Conservation (phyloP, 179 eudicot genomes). For the Spergularia azorica region DNA sequence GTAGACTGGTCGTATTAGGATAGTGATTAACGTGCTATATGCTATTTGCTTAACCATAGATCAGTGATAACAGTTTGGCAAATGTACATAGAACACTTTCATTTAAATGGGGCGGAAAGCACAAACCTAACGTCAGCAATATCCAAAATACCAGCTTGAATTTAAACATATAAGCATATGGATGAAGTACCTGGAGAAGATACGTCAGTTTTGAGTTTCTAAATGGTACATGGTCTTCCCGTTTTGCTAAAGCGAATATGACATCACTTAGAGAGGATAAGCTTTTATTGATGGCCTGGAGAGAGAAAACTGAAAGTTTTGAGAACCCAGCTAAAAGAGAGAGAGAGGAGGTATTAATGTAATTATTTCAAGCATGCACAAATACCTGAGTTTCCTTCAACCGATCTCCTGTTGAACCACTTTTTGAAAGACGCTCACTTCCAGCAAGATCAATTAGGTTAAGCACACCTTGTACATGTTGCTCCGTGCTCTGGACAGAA, state of each 20-base stretch:
- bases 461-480: slow-evolving; percentile 92
- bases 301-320: background rate
- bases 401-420: slow-evolving; percentile 94
- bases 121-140: background rate
- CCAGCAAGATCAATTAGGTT: slow-evolving; percentile 97
- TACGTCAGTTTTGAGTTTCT: slow-evolving; percentile 94
- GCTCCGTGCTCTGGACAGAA: slow-evolving; percentile 68
- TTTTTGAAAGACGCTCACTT: slow-evolving; percentile 96
- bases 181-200: slow-evolving; percentile 77
- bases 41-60: background rate
- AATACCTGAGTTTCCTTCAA: slow-evolving; percentile 90
- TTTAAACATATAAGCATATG: background rate
- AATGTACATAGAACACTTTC: background rate
- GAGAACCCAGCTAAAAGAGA: background rate
- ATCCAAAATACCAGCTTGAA: background rate
- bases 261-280: slow-evolving; percentile 90
- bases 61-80: too few relatives aligned
- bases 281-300: slow-evolving; percentile 89
- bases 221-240: slow-evolving; percentile 91
- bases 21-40: background rate
- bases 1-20: too few relatives aligned
- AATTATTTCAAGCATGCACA: background rate
- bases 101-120: background rate
- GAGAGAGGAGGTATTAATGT: background rate
- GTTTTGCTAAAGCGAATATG: slow-evolving; percentile 81